phyloP scores from a whole-genome alignment of 2,329 filamentous ascomycete species.

The Aureobasidium sp. region DNA sequence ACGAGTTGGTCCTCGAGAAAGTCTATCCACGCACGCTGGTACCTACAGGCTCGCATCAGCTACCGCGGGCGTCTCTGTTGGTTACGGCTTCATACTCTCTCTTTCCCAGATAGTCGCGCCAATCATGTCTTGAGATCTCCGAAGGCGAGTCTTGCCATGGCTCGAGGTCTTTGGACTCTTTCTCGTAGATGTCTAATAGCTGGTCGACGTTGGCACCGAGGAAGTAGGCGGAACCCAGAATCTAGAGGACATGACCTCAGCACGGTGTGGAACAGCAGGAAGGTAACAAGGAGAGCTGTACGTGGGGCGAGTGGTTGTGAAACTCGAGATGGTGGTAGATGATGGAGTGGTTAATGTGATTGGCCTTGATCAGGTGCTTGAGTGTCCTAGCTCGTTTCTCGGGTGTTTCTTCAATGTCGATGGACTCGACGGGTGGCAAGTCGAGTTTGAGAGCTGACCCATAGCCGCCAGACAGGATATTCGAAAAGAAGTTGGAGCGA shows the following conservation, averaged over 20 bases:
- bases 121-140: conserved; percentile 77
- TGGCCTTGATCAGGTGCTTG: conserved; percentile 84
- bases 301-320: conserved; percentile 78
- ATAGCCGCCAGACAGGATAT: conserved; percentile 1
- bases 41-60: conserved; percentile 38
- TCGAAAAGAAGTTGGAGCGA: conserved; percentile 13
- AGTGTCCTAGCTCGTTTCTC: conserved; percentile 76
- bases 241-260: conserved; percentile 33
- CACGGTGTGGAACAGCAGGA: conserved; percentile 11
- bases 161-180: conserved; percentile 63
- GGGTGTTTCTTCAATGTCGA: conserved; percentile 71
- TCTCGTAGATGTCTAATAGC: conserved; percentile 74
- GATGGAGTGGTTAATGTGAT: conserved; percentile 84
- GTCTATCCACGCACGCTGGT: conserved; percentile 86
- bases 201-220: conserved; percentile 69
- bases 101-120: conserved; percentile 77
- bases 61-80: neutral
- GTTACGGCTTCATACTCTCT: conserved; percentile 44
- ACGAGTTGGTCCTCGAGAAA: conserved; percentile 93
- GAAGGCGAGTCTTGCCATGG: conserved; percentile 77
- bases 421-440: conserved; percentile 62
- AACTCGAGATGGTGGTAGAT: conserved; percentile 67
- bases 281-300: conserved; percentile 30
- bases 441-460: conserved; percentile 27
- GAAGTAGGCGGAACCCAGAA: conserved; percentile 78